Evolutionary conservation across 805 yeast genomes (phyloP).

Genomic region (Pichia cephalocereana): DNA sequence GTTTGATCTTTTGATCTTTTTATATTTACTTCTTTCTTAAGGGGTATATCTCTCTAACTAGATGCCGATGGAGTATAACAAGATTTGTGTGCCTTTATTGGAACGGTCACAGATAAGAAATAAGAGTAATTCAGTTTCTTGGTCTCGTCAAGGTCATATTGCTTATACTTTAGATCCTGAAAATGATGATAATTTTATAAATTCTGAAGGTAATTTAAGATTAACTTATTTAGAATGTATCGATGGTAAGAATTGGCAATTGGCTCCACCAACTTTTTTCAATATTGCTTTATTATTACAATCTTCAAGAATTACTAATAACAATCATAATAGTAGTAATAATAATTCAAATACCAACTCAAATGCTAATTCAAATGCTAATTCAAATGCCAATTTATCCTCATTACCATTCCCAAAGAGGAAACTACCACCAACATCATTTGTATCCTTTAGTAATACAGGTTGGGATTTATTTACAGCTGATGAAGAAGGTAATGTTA

Average conservation of each 20-base stretch:
- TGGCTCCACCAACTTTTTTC: conserved; percentile 43
- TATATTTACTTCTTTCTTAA: background rate
- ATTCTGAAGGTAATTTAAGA: conserved; percentile 28
- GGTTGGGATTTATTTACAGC: conserved; percentile 77
- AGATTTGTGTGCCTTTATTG: conserved; percentile 14
- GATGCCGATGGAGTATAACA: conserved; percentile 4
- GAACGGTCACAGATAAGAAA: conserved; percentile 9
- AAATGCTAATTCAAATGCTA: background rate
- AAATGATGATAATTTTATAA: conserved; percentile 21
- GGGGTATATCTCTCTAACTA: too few relatives aligned
- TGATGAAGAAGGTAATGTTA: conserved; percentile 61
- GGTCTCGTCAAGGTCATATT: conserved; percentile 81
- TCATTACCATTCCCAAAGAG: background rate
- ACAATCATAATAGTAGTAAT: conserved; percentile 9
- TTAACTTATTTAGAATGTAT: conserved; percentile 64
- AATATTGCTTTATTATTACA: background rate
- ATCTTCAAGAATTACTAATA: background rate
- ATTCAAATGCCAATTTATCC: background rate
- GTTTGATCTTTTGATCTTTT: too few relatives aligned
- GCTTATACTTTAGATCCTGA: conserved; percentile 39
- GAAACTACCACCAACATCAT: conserved; percentile 16
- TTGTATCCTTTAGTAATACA: conserved; percentile 64
- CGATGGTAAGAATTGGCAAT: conserved; percentile 73
- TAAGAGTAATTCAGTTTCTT: conserved; percentile 33
- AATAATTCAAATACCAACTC: background rate